Evolutionary conservation across 371 early-diverging fungal genomes (phyloP), one percentile per base, ranked within the genome.

Genomic region (Phascolomyces articulosus): DNA sequence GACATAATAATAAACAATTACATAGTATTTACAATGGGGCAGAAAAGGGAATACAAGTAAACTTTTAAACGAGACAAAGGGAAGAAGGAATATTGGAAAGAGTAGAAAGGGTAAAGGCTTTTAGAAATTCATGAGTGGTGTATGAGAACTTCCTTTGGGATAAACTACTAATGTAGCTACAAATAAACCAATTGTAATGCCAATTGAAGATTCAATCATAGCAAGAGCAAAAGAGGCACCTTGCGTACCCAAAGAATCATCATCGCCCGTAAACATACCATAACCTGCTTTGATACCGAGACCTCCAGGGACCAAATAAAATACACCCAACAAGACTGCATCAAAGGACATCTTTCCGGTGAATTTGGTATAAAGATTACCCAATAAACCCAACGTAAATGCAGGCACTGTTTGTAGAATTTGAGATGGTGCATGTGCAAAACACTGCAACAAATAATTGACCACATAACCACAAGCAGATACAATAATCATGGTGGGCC

Each of bases 151-250:
- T 41, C 88, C 86, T 62, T 76, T 78, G 1, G 88, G 86, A 60
- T 85, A 88, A 44, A 85, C 82, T 34, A 86, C 68, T 40, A 86
- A 63, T 0, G 85, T 80, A 3, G 85, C 81, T 40, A 80, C 64
- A 66, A 88, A 88, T 24, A 88, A 71, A 0, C 88, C 88, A 48
- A 88, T 75, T 0, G 86, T 84, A 47, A 88, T 86, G 24, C 84
- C 82, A 41, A 73, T 73, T 16, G 69, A 55, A 9, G 70, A 64
- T 60, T 80, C 71, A 44, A 84, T 80, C 82, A 82, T 80, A 0
- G 75, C 69, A 66, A 84, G 54, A 18, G 82, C 80, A 70, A 84
- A 79, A 4, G 56, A 58, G 13, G 76, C 74, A 3, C 82, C 82
- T 53, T 80, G 73, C 0, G 69, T 68, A 2, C 72, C 74, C 20